Evolutionary conservation across 495 filamentous ascomycete genomes (phyloP), one percentile per base, ranked within the genome.

Genomic region (Hypoxylon fragiforme): DNA sequence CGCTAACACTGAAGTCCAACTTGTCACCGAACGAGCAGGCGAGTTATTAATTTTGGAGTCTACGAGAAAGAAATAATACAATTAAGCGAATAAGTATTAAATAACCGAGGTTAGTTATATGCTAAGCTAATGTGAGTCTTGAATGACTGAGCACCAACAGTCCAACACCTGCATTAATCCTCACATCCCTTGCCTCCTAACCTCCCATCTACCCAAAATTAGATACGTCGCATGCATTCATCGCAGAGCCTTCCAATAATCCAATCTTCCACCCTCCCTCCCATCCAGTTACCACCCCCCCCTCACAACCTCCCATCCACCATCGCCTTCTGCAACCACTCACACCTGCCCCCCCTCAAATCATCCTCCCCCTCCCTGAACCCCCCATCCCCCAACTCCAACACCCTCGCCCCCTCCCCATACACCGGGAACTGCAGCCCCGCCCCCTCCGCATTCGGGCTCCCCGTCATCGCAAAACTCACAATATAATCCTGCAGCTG

Each of bases 401-500:
- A 14, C 1, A 66, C 15, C 15, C 15, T 43, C 1, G 30, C 42
- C 15, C 44, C 49, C 1, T 3, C 0, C 4, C 67, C 67, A 18
- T 65, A 65, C 14, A 21, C 15, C 12, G 57, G 57, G 24, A 65
- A 65, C 7, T 11, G 12, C 19, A 47, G 54, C 15, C 9, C 19
- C 2, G 32, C 45, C 3, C 12, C 32, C 3, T 32, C 42, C 11
- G 8, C 20, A 45, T 71, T 71, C 4, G 70, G 68, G 35, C 61
- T 47, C 2, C 68, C 66, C 1, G 7, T 73, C 45, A 64, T 59
- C 8, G 70, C 78, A 53, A 88, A 89, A 49, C 67, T 74, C 0
- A 78, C 80, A 31, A 87, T 74, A 57, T 81, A 87, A 15, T 81
- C 72, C 66, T 88, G 85, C 64, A 87, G 63, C 4, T 70, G 72